phyloP scores from a whole-genome alignment of 257 asterid genomes.

The Nicotiana attenuata region DNA sequence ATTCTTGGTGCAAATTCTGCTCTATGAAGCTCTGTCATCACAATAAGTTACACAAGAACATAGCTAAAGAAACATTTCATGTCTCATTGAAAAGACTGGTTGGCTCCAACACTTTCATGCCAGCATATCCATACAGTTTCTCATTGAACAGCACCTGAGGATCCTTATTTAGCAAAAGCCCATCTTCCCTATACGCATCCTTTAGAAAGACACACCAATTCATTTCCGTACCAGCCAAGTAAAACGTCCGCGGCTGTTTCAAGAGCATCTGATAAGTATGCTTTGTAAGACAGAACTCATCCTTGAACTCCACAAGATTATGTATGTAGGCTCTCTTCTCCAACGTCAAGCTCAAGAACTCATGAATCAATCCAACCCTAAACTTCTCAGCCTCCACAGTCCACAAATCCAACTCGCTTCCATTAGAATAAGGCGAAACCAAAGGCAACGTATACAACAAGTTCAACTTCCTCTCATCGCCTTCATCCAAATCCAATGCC shows the following conservation, averaged over 20 bases:
- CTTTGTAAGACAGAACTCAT: slow-evolving; percentile 76
- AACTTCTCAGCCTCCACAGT: slow-evolving; percentile 91
- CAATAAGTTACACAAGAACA: not conserved
- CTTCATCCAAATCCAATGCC: slow-evolving; percentile 60
- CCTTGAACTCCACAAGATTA: slow-evolving; percentile 92
- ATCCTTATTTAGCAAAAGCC: slow-evolving; percentile 56
- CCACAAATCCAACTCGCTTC: slow-evolving; percentile 73
- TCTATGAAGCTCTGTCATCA: not conserved
- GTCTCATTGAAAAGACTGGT: slow-evolving; percentile 5
- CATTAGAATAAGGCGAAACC: slow-evolving; percentile 93
- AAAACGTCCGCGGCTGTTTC: slow-evolving; percentile 79
- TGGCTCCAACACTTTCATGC: slow-evolving; percentile 41
- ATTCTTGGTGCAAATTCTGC: not conserved
- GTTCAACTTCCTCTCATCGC: slow-evolving; percentile 68
- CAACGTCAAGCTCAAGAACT: slow-evolving; percentile 89
- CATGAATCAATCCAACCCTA: slow-evolving; percentile 79
- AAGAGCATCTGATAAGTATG: slow-evolving; percentile 81
- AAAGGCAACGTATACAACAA: slow-evolving; percentile 79
- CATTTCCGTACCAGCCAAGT: slow-evolving; percentile 94
- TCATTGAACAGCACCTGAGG: slow-evolving; percentile 72
- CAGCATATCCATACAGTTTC: slow-evolving; percentile 55
- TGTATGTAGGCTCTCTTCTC: slow-evolving; percentile 94
- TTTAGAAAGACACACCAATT: slow-evolving; percentile 92
- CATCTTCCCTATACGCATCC: slow-evolving; percentile 80
- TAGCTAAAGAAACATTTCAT: not conserved